A percentile compares a stretch with the other conserved stretches of the same genome.
phyloP scores from a whole-genome alignment of 2,329 filamentous ascomycete genomes.

The Cordyceps fumosorosea region DNA sequence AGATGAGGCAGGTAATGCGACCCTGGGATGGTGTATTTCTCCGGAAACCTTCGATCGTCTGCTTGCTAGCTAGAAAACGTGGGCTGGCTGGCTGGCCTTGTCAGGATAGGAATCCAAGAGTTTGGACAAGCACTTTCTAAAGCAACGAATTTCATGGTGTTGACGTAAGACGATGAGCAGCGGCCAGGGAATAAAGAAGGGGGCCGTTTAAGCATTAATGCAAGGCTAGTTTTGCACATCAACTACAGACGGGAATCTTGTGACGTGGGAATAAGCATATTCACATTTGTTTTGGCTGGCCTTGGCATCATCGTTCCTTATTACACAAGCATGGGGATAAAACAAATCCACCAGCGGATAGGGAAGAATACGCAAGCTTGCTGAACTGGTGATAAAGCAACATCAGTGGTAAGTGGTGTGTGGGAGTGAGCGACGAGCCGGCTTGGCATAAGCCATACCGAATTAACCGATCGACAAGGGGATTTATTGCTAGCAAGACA shows the following conservation, averaged over 20 bases:
- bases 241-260: not conserved
- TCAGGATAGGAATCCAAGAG: not conserved
- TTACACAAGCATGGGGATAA: too few relatives aligned
- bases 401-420: too few relatives aligned
- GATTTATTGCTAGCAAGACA: not conserved
- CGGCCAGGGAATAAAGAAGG: not conserved
- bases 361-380: too few relatives aligned
- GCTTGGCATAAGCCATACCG: conserved; percentile 10
- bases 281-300: too few relatives aligned
- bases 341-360: not conserved
- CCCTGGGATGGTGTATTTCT: not conserved
- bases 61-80: not conserved
- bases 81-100: not conserved
- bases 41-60: not conserved
- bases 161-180: not conserved
- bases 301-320: not conserved
- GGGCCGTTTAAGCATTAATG: not conserved
- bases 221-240: not conserved
- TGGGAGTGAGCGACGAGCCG: not conserved
- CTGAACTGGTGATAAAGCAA: too few relatives aligned
- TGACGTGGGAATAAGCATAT: not conserved
- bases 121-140: not conserved
- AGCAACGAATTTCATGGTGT: not conserved
- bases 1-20: not conserved
- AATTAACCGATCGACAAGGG: conserved; percentile 8